These are phyloP conservation scores for Spathaspora passalidarum DNA, from an alignment of 805 yeast genomes.

Conservation along the genomic window DNA sequence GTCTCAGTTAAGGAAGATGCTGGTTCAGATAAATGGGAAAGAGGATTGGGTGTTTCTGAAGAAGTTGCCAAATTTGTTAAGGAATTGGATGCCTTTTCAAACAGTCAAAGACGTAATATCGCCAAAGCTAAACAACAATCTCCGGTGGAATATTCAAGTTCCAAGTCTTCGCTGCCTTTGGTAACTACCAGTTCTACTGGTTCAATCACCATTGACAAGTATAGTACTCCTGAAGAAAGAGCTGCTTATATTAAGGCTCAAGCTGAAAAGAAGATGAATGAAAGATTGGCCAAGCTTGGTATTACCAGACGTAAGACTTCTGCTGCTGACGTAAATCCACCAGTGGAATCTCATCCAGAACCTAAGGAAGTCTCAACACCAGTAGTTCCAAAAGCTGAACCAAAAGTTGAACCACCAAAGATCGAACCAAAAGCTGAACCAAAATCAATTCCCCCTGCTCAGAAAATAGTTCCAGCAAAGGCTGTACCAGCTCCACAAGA, in stretches of 20 bases:
- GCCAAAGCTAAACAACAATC: conserved; percentile 9
- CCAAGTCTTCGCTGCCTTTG: conserved; percentile 5
- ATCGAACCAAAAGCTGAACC: background rate
- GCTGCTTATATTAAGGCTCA: conserved; percentile 82
- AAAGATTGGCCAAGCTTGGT: conserved; percentile 78
- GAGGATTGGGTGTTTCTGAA: conserved; percentile 70
- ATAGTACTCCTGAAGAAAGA: conserved; percentile 59
- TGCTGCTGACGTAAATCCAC: conserved; percentile 3
- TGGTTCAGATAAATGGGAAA: conserved; percentile 73
- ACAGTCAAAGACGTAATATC: conserved; percentile 8
- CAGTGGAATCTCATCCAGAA: conserved; percentile 3
- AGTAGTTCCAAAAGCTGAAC: conserved; percentile 1
- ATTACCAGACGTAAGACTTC: conserved; percentile 41
- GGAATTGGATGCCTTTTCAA: conserved; percentile 39
- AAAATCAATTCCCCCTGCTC: background rate
- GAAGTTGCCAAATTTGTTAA: conserved; percentile 61
- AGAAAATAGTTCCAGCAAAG: conserved; percentile 9
- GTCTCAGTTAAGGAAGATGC: conserved; percentile 40
- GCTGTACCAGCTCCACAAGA: conserved; percentile 10
- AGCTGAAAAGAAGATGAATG: conserved; percentile 73
- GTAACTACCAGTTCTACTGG: conserved; percentile 7
- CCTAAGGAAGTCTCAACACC: conserved; percentile 1
- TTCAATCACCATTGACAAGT: conserved; percentile 13
- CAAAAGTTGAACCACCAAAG: background rate
- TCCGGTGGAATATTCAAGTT: background rate